A percentile compares a stretch with the other conserved stretches of the same genome.
Evolutionary conservation across 768 basidiomycete genomes (phyloP).

Genomic region (Flagelloscypha sp.): DNA sequence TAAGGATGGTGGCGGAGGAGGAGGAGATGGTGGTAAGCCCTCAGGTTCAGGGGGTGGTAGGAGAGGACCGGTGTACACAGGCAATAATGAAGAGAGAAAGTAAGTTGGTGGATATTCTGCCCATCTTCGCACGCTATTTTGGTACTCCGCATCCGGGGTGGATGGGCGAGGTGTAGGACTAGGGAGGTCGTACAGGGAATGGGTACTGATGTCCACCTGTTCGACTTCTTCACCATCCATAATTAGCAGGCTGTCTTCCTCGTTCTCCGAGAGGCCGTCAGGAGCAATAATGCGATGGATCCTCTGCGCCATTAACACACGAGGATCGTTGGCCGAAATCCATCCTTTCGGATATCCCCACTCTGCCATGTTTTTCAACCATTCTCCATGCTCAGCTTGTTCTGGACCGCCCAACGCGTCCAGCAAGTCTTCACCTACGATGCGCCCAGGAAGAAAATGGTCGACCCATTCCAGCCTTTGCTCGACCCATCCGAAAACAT

Average conservation of each 20-base stretch:
- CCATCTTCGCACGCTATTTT: conserved; percentile 37
- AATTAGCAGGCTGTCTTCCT: no score
- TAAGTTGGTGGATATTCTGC: conserved; percentile 51
- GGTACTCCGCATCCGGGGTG: conserved; percentile 1
- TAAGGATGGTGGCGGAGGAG: no score
- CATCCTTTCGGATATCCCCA: conserved; percentile 82
- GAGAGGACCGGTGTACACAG: conserved; percentile 35
- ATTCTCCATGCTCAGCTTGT: conserved; percentile 23
- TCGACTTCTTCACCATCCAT: conserved; percentile 32
- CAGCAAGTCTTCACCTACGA: conserved; percentile 38
- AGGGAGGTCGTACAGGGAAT: conserved; percentile 5
- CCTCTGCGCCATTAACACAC: conserved; percentile 34
- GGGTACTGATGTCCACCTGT: conserved; percentile 21
- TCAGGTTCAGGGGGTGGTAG: conserved; percentile 24
- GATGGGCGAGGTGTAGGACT: not conserved
- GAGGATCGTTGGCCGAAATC: conserved; percentile 45
- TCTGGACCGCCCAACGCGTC: conserved; percentile 43
- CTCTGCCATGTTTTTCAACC: conserved; percentile 54
- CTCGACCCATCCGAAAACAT: conserved; percentile 47
- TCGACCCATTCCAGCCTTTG: conserved; percentile 56
- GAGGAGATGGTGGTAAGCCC: not conserved
- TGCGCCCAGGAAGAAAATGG: conserved; percentile 49
- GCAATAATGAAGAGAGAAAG: conserved; percentile 51
- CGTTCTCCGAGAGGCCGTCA: no score
- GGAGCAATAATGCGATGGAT: no score